Evolutionary conservation across 1,284 basidiomycete genomes (phyloP), one percentile per base, ranked within the genome.

Genomic region (Sutorius eximius): DNA sequence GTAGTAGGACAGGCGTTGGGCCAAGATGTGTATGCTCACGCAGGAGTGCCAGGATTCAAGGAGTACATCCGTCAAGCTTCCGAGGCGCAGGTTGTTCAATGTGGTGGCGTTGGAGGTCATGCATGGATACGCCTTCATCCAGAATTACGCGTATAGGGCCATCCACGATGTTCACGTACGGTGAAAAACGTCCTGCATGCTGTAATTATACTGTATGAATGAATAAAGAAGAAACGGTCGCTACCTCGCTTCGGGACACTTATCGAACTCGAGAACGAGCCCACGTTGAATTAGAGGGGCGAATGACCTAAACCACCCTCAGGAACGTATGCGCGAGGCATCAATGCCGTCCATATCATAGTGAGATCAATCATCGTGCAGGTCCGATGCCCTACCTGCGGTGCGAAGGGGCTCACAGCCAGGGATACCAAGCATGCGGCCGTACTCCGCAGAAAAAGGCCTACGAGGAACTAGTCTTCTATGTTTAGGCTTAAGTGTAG

Each of bases 61-160:
- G 64, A 68, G 34, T 75, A 75, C 44, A 29, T 71, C 42, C 50
- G 42, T 27, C 56, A 57, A 60, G 65, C 77, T 27, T 63, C 60
- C 36, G 60, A 65, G 36, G 63, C 61, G 7, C 65, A 60, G 18
- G 52, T 79, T 15, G 57, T 80, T 40, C 43, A 68, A 32, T 55
- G 66, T 7, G 77, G 75, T 36, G 76, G 74, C 12, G 34, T 43
- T 34, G 59, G 65, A 36, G 67, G 67, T 15, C 30, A 60, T 47
- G 71, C 64, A 2, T 78, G 76, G 74, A 68, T 78, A 52, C 44
- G 63, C 32, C 63, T 77, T 58, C 65, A 68, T 63, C 69, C 68
- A 33, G 59, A 58, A 48, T 49, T 73, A 46, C 57, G 33, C 45
- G 42, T 53, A 33, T 69, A 59, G 55, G 45, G 41, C 49, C 22